phyloP scores from a whole-genome alignment of 192 early-diverging fungal species.

The Coemansia sp. region DNA sequence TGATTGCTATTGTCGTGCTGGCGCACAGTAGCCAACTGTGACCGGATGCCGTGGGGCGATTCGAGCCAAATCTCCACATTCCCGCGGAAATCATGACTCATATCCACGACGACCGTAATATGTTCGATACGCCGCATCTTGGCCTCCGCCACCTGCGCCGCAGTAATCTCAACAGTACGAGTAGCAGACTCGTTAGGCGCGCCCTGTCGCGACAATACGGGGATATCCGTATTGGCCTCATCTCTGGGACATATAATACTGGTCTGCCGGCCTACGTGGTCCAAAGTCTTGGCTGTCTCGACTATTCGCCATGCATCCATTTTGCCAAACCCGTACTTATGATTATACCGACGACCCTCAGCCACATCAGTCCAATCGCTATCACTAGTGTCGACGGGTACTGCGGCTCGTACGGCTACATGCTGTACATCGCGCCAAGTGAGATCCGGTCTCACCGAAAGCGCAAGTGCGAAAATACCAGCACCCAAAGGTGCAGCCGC shows the following conservation, averaged over 20 bases:
- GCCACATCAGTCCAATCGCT: constrained; percentile 74
- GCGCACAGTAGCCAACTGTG: constrained; percentile 69
- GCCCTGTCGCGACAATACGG: constrained; percentile 38
- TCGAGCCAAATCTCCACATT: constrained; percentile 83
- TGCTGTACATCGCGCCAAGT: constrained; percentile 95
- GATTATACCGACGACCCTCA: constrained; percentile 79
- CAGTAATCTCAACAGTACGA: constrained; percentile 51
- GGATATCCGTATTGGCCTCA: constrained; percentile 58
- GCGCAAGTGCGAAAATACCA: constrained; percentile 86
- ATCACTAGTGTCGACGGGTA: constrained; percentile 73
- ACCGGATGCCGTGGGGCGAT: constrained; percentile 72
- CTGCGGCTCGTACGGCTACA: constrained; percentile 75
- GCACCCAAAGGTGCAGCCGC: constrained; percentile 94
- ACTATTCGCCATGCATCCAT: constrained; percentile 85
- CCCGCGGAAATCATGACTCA: constrained; percentile 80
- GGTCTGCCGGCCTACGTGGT: constrained; percentile 70
- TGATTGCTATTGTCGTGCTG: constrained; percentile 64
- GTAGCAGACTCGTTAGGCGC: constrained; percentile 48
- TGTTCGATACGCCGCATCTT: constrained; percentile 77
- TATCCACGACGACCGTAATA: constrained; percentile 82
- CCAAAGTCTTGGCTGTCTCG: constrained; percentile 72
- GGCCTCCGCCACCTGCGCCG: constrained; percentile 52
- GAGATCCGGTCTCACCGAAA: constrained; percentile 88
- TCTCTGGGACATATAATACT: constrained; percentile 52
- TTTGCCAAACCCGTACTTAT: constrained; percentile 94